Evolutionary conservation across 177 flowering plant genomes (phyloP).

Genomic region (Vitis hybrid): DNA sequence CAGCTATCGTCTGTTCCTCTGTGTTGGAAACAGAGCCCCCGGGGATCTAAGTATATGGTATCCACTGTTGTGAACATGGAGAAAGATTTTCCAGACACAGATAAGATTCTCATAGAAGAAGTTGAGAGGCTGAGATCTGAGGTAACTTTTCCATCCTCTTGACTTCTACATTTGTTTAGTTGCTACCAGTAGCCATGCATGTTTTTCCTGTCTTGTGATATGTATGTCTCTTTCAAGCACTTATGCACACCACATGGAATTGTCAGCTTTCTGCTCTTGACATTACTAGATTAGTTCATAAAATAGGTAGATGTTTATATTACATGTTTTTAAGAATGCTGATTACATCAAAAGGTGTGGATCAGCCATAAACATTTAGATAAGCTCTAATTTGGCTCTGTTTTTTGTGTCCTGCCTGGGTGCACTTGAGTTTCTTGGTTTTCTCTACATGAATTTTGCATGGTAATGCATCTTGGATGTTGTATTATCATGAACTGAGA

Average conservation of each 20-base stretch:
- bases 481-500: neutral
- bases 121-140: conserved; percentile 42
- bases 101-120: conserved; percentile 44
- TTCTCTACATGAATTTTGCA: too few species aligned
- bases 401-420: neutral
- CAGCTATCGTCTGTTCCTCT: conserved; percentile 16
- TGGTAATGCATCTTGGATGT: too few species aligned
- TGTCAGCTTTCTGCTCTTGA: neutral
- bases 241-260: neutral
- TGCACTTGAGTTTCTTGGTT: neutral
- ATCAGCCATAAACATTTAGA: neutral
- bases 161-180: neutral
- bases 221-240: neutral
- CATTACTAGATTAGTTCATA: neutral
- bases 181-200: neutral
- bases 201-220: neutral
- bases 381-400: neutral
- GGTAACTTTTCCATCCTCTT: conserved; percentile 32
- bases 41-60: conserved; percentile 10
- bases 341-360: neutral
- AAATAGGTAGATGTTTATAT: neutral
- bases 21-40: conserved; percentile 7
- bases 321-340: neutral
- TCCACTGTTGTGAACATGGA: conserved; percentile 4
- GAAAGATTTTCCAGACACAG: conserved; percentile 24